These are phyloP conservation scores for Hypomyces perniciosus DNA, from an alignment of 2,329 filamentous ascomycete species.

Conservation along the genomic window DNA sequence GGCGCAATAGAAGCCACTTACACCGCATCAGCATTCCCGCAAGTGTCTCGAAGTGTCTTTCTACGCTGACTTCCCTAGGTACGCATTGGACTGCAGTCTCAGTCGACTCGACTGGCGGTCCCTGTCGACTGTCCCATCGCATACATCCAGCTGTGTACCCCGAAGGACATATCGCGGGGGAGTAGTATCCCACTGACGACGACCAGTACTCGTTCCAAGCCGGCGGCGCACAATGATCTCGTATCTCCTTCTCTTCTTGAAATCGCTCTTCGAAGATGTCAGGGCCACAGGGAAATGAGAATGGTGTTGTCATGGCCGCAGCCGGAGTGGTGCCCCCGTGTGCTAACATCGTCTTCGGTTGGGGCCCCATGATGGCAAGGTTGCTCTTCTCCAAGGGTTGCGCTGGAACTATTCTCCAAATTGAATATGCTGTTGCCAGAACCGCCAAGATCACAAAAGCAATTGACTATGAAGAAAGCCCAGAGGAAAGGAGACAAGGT, in stretches of 20 bases:
- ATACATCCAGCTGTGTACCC: slow-evolving; percentile 10
- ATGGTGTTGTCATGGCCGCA: slow-evolving; percentile 8
- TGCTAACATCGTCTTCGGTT: background rate
- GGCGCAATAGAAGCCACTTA: slow-evolving; percentile 8
- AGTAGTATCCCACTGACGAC: slow-evolving; percentile 11
- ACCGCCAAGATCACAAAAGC: too few relatives aligned
- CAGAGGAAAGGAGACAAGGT: background rate
- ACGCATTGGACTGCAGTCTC: slow-evolving; percentile 12
- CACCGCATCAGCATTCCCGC: background rate
- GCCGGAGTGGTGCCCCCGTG: slow-evolving; percentile 7
- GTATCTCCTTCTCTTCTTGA: slow-evolving; percentile 3
- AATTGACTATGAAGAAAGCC: background rate
- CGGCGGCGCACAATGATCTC: slow-evolving; percentile 7
- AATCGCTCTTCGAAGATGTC: slow-evolving; percentile 6
- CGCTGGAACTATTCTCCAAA: background rate
- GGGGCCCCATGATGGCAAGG: background rate
- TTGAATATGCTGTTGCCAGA: too few relatives aligned
- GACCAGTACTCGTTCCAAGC: slow-evolving; percentile 8
- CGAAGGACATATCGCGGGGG: slow-evolving; percentile 5
- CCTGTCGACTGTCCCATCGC: slow-evolving; percentile 7
- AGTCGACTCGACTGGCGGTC: slow-evolving; percentile 8
- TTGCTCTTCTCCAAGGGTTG: background rate
- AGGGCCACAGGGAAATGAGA: slow-evolving; percentile 9
- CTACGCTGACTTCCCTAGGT: slow-evolving; percentile 1
- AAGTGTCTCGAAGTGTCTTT: background rate